These are phyloP conservation scores for Podospora conica DNA, from an alignment of 495 filamentous ascomycete species.

Conservation along the genomic window DNA sequence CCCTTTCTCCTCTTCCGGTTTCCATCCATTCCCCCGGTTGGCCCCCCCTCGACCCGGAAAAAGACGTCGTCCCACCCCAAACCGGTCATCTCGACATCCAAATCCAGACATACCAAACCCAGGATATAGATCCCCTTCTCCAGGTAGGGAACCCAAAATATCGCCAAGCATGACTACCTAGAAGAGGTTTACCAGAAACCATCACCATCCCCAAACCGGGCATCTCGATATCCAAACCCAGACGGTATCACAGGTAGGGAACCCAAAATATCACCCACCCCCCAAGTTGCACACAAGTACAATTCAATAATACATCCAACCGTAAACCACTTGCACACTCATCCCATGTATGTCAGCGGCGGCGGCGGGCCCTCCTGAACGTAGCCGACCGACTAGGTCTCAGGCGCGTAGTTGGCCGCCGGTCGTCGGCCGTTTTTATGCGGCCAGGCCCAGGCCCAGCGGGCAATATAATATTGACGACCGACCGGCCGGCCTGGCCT, in stretches of 20 bases:
- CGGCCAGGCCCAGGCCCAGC: neutral
- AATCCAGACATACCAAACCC: neutral
- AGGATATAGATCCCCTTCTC: too few relatives aligned
- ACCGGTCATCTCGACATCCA: neutral
- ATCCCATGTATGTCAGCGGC: neutral
- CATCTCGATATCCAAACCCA: neutral
- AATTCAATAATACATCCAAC: neutral
- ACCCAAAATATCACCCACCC: neutral
- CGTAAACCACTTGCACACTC: neutral
- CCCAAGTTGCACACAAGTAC: neutral
- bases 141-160: neutral
- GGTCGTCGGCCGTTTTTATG: neutral
- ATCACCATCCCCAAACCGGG: neutral
- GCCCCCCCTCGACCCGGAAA: neutral
- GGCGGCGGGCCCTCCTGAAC: neutral
- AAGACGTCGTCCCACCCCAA: neutral
- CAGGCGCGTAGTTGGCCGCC: neutral
- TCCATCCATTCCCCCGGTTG: too few relatives aligned
- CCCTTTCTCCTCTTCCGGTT: too few relatives aligned
- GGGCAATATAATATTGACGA: too few relatives aligned
- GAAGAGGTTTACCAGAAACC: too few relatives aligned
- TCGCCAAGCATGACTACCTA: too few relatives aligned
- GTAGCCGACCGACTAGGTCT: neutral
- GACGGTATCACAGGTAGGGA: neutral
- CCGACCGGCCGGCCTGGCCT: neutral